Conservation (phyloP, 2,329 filamentous ascomycete species). For the Cryoendolithus antarcticus region DNA sequence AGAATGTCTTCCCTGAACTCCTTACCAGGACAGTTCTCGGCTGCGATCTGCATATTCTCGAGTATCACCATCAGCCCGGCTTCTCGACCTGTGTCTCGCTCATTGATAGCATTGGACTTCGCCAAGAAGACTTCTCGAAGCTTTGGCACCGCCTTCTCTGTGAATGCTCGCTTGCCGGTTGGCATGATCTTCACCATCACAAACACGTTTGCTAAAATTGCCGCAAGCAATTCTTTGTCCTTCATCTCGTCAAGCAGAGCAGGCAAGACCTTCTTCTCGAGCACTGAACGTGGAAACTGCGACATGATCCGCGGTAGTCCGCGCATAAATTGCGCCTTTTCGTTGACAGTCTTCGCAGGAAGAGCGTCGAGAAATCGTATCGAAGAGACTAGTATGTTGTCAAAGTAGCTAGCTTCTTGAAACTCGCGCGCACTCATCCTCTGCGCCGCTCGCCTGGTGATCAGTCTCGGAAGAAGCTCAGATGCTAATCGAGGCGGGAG, state of each 20-base stretch:
- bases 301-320: constrained; percentile 76
- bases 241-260: constrained; percentile 88
- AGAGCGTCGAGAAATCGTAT: constrained; percentile 89
- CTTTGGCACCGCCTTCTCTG: constrained; percentile 72
- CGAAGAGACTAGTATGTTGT: constrained; percentile 91
- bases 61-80: constrained; percentile 84
- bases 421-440: constrained; percentile 82
- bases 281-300: constrained; percentile 83
- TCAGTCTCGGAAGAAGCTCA: constrained; percentile 69
- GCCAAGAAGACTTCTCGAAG: constrained; percentile 72
- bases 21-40: constrained; percentile 72
- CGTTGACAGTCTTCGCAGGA: constrained; percentile 78
- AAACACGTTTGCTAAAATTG: constrained; percentile 85
- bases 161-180: constrained; percentile 63
- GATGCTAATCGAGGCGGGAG: constrained; percentile 66
- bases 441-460: constrained; percentile 77
- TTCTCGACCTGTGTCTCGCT: constrained; percentile 73
- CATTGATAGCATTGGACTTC: constrained; percentile 39
- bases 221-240: constrained; percentile 70
- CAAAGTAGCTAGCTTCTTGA: constrained; percentile 89
- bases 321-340: constrained; percentile 85
- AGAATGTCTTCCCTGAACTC: constrained; percentile 94
- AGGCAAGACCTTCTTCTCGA: constrained; percentile 88
- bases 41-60: constrained; percentile 65
- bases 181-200: constrained; percentile 73